Conservation (phyloP, 768 basidiomycete species). For the Podaxis sp. region DNA sequence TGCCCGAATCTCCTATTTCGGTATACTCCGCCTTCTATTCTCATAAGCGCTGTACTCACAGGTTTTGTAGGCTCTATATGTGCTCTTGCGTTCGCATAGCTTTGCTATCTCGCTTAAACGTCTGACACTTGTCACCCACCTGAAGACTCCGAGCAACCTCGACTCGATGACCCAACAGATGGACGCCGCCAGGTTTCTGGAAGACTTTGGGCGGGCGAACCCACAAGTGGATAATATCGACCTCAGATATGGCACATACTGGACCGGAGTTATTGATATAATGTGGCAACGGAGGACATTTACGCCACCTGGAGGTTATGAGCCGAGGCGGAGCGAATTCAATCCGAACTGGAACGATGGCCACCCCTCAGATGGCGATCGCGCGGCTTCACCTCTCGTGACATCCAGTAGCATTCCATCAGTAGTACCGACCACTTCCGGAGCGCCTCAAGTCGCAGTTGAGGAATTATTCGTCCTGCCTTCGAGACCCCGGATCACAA, state of each 20-base stretch:
- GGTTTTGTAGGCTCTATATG: not conserved
- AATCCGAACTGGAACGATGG: not conserved
- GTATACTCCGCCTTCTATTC: slow-evolving; percentile 12
- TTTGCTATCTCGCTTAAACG: slow-evolving; percentile 3
- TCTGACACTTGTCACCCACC: not conserved
- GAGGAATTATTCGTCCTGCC: slow-evolving; percentile 21
- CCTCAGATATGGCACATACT: slow-evolving; percentile 7
- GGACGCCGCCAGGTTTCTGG: slow-evolving; percentile 1
- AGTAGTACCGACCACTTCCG: slow-evolving; percentile 1
- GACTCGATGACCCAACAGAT: not conserved
- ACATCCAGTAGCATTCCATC: not conserved
- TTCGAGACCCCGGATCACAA: slow-evolving; percentile 19
- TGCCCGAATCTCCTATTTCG: slow-evolving; percentile 18
- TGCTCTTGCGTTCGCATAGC: not conserved
- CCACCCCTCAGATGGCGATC: not conserved
- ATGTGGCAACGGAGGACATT: not conserved
- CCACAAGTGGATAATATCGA: slow-evolving; percentile 1
- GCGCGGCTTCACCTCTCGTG: not conserved
- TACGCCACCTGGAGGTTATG: not conserved
- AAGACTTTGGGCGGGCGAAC: slow-evolving; percentile 1
- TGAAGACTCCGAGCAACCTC: not conserved
- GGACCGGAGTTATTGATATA: slow-evolving; percentile 2
- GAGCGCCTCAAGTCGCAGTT: slow-evolving; percentile 20
- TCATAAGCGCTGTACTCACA: not conserved
- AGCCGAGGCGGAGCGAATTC: not conserved